phyloP scores from a whole-genome alignment of 2,329 filamentous ascomycete species.

The Aphanocladium album region DNA sequence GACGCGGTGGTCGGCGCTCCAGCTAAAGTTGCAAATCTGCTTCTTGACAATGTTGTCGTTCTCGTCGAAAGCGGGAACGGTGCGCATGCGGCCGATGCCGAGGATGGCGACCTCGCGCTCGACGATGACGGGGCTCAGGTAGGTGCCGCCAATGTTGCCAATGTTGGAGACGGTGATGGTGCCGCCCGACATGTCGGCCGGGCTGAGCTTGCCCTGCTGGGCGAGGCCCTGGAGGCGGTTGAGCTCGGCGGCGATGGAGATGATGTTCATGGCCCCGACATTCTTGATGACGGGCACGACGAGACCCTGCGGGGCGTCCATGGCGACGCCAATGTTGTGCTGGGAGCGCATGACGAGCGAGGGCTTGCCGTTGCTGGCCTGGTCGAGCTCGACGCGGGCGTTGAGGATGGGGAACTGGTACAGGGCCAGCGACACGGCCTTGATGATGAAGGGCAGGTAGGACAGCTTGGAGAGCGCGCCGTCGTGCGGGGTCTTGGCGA shows the following conservation, averaged over 20 bases:
- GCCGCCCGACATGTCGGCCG: constrained; percentile 72
- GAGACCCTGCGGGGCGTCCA: constrained; percentile 86
- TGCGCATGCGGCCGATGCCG: constrained; percentile 75
- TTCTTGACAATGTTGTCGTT: constrained; percentile 60
- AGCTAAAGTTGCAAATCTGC: constrained; percentile 86
- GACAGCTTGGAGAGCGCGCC: constrained; percentile 62
- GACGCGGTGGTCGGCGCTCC: constrained; percentile 92
- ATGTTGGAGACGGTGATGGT: constrained; percentile 98
- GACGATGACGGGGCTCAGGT: constrained; percentile 86
- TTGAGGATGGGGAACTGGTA: constrained; percentile 83
- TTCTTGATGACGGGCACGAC: constrained; percentile 89
- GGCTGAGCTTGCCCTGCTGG: constrained; percentile 65
- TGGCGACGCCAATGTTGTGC: constrained; percentile 94
- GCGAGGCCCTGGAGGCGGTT: constrained; percentile 68
- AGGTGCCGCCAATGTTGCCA: constrained; percentile 88
- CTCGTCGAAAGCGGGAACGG: constrained; percentile 72
- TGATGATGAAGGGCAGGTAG: constrained; percentile 91
- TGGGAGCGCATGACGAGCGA: constrained; percentile 71
- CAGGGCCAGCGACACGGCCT: constrained; percentile 83
- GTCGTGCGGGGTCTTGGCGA: constrained; percentile 42
- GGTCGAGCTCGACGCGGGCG: constrained; percentile 65
- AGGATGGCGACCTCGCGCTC: constrained; percentile 88
- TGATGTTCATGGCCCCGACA: constrained; percentile 70
- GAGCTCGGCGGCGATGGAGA: constrained; percentile 73
- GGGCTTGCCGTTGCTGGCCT: constrained; percentile 55